These are phyloP conservation scores for Clonostachys rhizophaga DNA, from an alignment of 2,329 filamentous ascomycete species.

Conservation along the genomic window DNA sequence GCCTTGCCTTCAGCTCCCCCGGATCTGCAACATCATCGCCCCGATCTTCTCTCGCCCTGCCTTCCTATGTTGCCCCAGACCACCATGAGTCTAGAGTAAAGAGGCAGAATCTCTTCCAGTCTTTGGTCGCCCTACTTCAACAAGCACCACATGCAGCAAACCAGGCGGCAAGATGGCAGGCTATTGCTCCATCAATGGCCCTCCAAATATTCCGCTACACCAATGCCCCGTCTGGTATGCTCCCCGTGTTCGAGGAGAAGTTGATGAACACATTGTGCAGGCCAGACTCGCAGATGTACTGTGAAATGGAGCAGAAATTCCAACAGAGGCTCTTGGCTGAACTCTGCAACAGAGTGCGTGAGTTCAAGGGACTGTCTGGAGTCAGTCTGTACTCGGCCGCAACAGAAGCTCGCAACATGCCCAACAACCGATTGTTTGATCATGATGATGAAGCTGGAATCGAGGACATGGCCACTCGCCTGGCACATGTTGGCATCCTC, in stretches of 20 bases:
- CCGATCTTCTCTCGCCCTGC: conserved; percentile 35
- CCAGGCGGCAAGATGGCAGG: conserved; percentile 43
- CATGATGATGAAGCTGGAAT: conserved; percentile 41
- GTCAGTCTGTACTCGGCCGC: conserved; percentile 50
- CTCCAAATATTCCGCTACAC: conserved; percentile 55
- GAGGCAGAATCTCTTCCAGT: conserved; percentile 43
- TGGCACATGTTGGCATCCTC: conserved; percentile 78
- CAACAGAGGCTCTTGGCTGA: conserved; percentile 42
- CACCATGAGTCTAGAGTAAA: conserved; percentile 34
- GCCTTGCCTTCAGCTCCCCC: conserved; percentile 42
- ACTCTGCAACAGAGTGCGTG: conserved; percentile 42
- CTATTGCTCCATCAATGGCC: conserved; percentile 46
- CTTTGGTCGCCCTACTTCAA: conserved; percentile 50
- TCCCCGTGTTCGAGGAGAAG: conserved; percentile 43
- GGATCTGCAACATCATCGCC: conserved; percentile 42
- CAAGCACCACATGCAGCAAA: conserved; percentile 36
- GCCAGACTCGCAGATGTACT: conserved; percentile 36
- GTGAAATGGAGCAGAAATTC: conserved; percentile 43
- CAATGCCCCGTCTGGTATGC: conserved; percentile 40
- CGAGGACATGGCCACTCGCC: conserved; percentile 67
- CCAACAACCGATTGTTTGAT: conserved; percentile 23
- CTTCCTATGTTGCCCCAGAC: conserved; percentile 28
- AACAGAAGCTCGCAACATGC: conserved; percentile 27
- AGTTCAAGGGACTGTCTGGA: conserved; percentile 47
- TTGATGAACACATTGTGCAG: conserved; percentile 38